Conservation (phyloP, 176 grass and related monocot species). For the Cenchrus fungigraminus region DNA sequence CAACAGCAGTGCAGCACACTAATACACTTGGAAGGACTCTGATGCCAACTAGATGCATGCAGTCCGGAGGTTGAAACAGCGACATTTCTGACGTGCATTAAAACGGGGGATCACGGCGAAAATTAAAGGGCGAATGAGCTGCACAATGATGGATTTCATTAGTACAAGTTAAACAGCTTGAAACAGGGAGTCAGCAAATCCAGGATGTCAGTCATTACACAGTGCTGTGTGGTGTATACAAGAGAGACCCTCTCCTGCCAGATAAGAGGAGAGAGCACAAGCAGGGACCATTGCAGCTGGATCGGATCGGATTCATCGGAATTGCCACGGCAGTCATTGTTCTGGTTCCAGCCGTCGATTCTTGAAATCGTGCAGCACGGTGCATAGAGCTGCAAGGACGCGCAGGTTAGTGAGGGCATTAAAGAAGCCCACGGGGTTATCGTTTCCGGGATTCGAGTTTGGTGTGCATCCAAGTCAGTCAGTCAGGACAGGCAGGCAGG, state of each 20-base stretch:
- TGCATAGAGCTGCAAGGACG: background rate
- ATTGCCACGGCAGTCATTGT: background rate
- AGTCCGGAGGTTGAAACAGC: background rate
- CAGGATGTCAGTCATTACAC: slow-evolving; percentile 2
- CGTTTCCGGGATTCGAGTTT: slow-evolving; percentile 22
- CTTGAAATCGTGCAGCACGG: background rate
- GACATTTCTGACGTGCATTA: background rate
- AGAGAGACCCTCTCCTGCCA: background rate
- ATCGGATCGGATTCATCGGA: background rate
- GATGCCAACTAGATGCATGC: background rate
- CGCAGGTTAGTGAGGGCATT: slow-evolving; percentile 9
- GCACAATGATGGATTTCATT: background rate
- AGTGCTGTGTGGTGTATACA: background rate
- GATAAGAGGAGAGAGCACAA: background rate
- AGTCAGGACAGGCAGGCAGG: background rate
- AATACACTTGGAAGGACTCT: background rate
- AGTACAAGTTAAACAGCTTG: slow-evolving; percentile 9
- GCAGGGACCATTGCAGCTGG: background rate
- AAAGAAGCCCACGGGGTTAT: slow-evolving; percentile 37
- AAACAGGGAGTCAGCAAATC: slow-evolving; percentile 6
- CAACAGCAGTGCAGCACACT: background rate
- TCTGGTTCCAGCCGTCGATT: background rate
- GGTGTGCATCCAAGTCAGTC: slow-evolving; percentile 18
- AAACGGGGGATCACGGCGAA: background rate
- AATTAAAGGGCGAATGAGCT: background rate